A percentile compares a stretch with the other conserved stretches of the same genome.
Conservation (phyloP, 495 filamentous ascomycete species). For the Trichoderma gamsii region DNA sequence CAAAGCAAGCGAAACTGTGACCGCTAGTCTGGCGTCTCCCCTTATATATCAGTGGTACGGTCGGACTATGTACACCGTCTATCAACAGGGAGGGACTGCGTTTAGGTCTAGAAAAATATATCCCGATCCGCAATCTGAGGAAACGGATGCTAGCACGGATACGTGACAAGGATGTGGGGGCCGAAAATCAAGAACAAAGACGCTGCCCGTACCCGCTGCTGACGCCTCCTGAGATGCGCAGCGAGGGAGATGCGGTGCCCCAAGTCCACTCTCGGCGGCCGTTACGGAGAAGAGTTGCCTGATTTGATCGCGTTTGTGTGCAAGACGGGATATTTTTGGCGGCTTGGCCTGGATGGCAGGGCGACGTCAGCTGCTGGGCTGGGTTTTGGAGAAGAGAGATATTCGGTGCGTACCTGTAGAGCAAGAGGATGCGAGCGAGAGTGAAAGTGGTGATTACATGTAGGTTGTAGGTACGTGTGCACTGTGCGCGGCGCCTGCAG, state of each 20-base stretch:
- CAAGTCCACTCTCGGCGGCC: not conserved
- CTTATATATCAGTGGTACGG: not conserved
- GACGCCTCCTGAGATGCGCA: conserved; percentile 11
- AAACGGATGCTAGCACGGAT: not conserved
- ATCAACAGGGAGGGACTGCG: not conserved
- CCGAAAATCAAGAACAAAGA: not conserved
- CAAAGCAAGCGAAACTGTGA: not conserved
- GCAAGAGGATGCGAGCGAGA: not conserved
- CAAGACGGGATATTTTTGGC: not conserved
- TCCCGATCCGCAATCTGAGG: not conserved
- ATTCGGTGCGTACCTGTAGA: not conserved
- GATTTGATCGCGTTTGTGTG: conserved; percentile 1
- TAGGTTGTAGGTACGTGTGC: too few relatives aligned
- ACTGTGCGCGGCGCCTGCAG: not conserved
- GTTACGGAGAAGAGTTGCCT: not conserved
- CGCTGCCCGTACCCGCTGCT: conserved; percentile 1
- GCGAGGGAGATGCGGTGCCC: not conserved
- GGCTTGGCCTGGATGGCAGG: not conserved
- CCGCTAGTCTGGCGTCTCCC: not conserved
- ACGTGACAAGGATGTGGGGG: not conserved
- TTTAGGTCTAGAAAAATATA: conserved; percentile 1
- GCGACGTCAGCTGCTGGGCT: conserved; percentile 13
- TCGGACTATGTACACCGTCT: not conserved
- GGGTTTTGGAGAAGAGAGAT: not conserved
- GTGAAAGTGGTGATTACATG: not conserved